A percentile compares a stretch with the other conserved stretches of the same genome.
These are phyloP conservation scores for Tetradesmus obliquus DNA, from an alignment of 139 green algal genomes.

Conservation along the genomic window DNA sequence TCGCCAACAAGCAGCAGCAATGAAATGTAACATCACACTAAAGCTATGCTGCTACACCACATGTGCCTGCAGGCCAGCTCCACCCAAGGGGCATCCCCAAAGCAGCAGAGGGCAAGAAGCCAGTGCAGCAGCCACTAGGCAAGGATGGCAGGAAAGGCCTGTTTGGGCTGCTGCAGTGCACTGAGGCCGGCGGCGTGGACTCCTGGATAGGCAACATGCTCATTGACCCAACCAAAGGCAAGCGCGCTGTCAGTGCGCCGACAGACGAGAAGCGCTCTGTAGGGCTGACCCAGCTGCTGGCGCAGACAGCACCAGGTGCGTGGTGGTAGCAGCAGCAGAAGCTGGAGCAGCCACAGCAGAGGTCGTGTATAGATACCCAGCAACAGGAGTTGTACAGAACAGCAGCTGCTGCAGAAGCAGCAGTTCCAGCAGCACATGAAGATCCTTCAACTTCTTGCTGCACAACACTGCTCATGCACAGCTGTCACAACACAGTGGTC, in stretches of 20 bases:
- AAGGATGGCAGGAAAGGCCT: constrained; percentile 33
- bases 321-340: not conserved
- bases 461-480: not conserved
- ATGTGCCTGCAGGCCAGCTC: not conserved
- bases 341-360: not conserved
- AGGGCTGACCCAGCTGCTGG: constrained; percentile 46
- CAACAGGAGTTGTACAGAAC: not conserved
- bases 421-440: not conserved
- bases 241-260: constrained; percentile 37
- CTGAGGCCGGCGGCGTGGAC: constrained; percentile 40
- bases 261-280: constrained; percentile 30
- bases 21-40: too few relatives aligned
- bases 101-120: constrained; percentile 9
- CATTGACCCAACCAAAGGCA: constrained; percentile 55
- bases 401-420: not conserved
- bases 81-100: not conserved
- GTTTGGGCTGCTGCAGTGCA: constrained; percentile 40
- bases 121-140: not conserved
- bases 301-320: constrained; percentile 43
- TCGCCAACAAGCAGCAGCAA: too few relatives aligned
- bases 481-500: not conserved
- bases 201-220: constrained; percentile 51
- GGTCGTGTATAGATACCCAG: not conserved
- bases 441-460: not conserved
- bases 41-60: not conserved